Evolutionary conservation across 352 stramenopile species (phyloP), one percentile per base, ranked within the genome.

Genomic region (Peronosclerospora sorghi): DNA sequence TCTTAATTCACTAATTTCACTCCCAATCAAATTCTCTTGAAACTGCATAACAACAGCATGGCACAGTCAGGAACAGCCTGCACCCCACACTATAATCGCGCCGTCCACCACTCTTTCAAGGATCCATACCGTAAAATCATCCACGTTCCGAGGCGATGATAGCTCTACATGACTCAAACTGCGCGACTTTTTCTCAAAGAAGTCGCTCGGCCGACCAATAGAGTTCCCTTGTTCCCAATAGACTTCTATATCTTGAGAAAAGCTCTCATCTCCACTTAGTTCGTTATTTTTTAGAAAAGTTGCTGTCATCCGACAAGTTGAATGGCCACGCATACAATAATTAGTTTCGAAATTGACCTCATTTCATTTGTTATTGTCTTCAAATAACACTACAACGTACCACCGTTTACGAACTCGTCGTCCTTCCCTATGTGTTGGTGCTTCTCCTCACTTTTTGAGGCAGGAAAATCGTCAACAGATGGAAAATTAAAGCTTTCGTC

Each of bases 111-210:
- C 9, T 13, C 28, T 34, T 12, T 18, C 21, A n/a, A 30, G 47
- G 14, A 14, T 30, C 20, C 12, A 0, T 13, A 65, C 38, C 52
- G 62, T 39, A 19, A 38, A n/a, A 18, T 27, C 36, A 32, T 58
- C 56, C 1, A 54, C 29, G 14, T 47, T 49, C 10, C 44, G 45
- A 1, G 68, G 65, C 7, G 67, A 82, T 12, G 73, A 75, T 12
- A 88, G 79, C 29, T 86, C 66, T 23, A 88, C 76, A 14, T 62
- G 55, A 13, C 86, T 69, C 48, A 88, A 57, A 49, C 79, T 78
- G 12, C 76, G 67, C n/a, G 76, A 88, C 23, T 71, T 77, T 17
- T 60, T 60, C 34, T 85, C 60, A 21, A 88, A 88, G 21, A 86
- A 86, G 36, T 82, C 70, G 34, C 75, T 87, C 17, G 68, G 63